phyloP scores from a whole-genome alignment of 768 basidiomycete species.

The Psilocybe subaeruginosa region DNA sequence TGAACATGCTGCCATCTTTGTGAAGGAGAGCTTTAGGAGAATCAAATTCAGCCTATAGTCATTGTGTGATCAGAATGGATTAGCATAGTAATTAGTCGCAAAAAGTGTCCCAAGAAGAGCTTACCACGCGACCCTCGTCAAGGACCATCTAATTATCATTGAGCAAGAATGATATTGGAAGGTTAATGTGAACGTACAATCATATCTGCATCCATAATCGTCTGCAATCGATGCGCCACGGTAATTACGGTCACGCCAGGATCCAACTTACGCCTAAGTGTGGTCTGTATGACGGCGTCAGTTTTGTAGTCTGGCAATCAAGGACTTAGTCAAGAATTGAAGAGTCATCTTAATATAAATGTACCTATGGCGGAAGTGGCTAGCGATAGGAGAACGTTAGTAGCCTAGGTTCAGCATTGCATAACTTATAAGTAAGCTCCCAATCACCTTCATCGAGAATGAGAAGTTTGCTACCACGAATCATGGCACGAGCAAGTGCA shows the following conservation, averaged over 20 bases:
- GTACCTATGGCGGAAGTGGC: slow-evolving; percentile 51
- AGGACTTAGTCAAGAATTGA: background rate
- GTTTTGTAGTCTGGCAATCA: slow-evolving; percentile 51
- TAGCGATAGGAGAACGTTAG: background rate
- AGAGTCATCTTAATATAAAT: background rate
- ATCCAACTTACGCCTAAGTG: slow-evolving; percentile 65
- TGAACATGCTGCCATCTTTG: slow-evolving; percentile 15
- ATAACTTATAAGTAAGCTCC: background rate
- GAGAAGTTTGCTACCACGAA: slow-evolving; percentile 58
- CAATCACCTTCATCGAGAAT: slow-evolving; percentile 46
- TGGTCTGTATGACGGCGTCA: slow-evolving; percentile 68
- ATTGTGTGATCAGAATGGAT: too few species aligned
- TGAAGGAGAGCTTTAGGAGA: slow-evolving; percentile 16
- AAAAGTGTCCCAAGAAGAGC: background rate
- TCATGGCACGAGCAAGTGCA: slow-evolving; percentile 63
- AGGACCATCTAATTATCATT: background rate
- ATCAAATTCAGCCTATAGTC: slow-evolving; percentile 21
- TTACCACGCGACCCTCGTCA: background rate
- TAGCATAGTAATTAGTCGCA: too few species aligned
- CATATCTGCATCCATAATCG: slow-evolving; percentile 66
- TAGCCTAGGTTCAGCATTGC: background rate
- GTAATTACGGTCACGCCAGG: slow-evolving; percentile 63
- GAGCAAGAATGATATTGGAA: background rate
- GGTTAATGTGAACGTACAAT: slow-evolving; percentile 33
- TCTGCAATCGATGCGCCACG: slow-evolving; percentile 70